phyloP scores from a whole-genome alignment of 768 basidiomycete species.

The Lactarius trivialis region DNA sequence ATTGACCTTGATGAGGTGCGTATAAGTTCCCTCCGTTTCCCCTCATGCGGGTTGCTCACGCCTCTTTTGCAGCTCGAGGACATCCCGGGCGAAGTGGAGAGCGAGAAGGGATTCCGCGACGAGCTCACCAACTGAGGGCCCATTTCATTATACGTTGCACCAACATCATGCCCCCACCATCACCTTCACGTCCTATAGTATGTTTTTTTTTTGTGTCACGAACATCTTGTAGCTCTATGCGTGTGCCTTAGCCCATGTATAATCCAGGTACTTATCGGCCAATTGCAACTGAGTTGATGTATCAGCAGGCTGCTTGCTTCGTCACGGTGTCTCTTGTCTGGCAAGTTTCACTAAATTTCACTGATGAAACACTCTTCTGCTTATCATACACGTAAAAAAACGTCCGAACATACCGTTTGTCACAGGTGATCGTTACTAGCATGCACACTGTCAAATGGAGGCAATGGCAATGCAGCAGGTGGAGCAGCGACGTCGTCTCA shows the following conservation, averaged over 20 bases:
- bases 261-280: background rate
- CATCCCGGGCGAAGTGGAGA: conserved; percentile 60
- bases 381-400: background rate
- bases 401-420: background rate
- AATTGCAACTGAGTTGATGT: background rate
- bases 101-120: conserved; percentile 52
- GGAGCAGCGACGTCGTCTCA: too few relatives aligned
- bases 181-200: background rate
- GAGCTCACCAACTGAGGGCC: conserved; percentile 28
- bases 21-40: conserved; percentile 9
- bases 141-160: background rate
- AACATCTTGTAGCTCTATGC: background rate
- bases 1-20: conserved; percentile 73
- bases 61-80: conserved; percentile 37
- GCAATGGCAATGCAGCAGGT: too few relatives aligned
- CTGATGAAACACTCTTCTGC: background rate
- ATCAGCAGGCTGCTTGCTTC: background rate
- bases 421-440: too few relatives aligned
- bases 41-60: conserved; percentile 27
- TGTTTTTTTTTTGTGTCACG: background rate
- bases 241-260: background rate
- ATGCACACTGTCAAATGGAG: too few relatives aligned
- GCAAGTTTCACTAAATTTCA: background rate
- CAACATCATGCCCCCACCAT: background rate
- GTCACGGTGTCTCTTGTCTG: background rate